These are phyloP conservation scores for Tolypocladium cylindrosporum DNA, from an alignment of 2,329 filamentous ascomycete species.

Conservation along the genomic window DNA sequence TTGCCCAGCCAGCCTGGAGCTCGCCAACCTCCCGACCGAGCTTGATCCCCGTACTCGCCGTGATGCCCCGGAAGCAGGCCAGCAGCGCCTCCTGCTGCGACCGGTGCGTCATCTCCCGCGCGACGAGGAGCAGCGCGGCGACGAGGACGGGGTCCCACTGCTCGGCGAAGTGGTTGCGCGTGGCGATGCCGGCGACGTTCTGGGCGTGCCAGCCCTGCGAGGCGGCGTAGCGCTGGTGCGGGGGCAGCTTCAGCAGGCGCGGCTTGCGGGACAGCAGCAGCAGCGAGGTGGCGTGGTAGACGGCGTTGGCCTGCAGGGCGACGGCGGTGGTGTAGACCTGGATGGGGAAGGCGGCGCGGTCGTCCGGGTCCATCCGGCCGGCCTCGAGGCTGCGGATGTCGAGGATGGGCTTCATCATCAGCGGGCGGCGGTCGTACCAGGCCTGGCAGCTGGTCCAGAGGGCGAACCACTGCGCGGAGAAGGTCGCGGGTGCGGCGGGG, in stretches of 20 bases:
- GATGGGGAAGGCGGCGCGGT: not conserved
- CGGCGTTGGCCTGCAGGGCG: not conserved
- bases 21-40: not conserved
- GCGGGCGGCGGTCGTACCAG: not conserved
- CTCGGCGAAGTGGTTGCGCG: not conserved
- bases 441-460: not conserved
- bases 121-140: not conserved
- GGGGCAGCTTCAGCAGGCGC: not conserved
- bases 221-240: not conserved
- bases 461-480: not conserved
- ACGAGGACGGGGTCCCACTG: not conserved
- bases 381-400: not conserved
- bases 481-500: not conserved
- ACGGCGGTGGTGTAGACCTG: not conserved
- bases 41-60: not conserved
- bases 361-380: not conserved
- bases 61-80: conserved; percentile 5
- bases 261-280: not conserved
- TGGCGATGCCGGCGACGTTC: not conserved
- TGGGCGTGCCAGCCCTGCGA: not conserved
- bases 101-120: conserved; percentile 11
- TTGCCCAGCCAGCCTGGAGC: not conserved
- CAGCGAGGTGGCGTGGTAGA: not conserved
- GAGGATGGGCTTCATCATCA: not conserved
- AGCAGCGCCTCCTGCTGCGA: conserved; percentile 14